phyloP scores from a whole-genome alignment of 2,329 filamentous ascomycete species.

The Sarocladium oryzae region DNA sequence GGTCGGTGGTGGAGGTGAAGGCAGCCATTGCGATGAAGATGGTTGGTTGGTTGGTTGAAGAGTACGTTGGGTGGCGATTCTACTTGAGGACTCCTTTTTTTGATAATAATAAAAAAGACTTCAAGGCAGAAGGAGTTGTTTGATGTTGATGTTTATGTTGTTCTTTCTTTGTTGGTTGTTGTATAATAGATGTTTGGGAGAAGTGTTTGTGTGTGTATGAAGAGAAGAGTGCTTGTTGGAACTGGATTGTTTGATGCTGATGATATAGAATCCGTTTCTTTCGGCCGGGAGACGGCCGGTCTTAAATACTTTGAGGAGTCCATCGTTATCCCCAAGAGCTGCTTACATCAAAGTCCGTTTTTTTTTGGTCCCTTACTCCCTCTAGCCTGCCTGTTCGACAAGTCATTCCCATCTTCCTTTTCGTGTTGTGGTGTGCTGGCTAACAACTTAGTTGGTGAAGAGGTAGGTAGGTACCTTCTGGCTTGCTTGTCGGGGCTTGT shows the following conservation, averaged over 20 bases:
- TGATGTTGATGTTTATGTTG: too few species aligned
- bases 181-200: neutral
- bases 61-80: too few species aligned
- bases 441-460: too few species aligned
- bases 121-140: neutral
- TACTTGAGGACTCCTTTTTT: too few species aligned
- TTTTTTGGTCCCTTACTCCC: too few species aligned
- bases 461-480: too few species aligned
- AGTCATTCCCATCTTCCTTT: neutral
- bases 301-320: neutral
- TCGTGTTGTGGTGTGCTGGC: neutral
- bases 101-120: too few species aligned
- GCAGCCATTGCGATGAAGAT: slow-evolving; percentile 23
- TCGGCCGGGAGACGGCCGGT: neutral
- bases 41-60: neutral
- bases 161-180: too few species aligned
- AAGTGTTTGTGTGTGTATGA: neutral
- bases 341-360: slow-evolving; percentile 1
- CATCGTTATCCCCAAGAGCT: neutral
- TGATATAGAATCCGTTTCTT: slow-evolving; percentile 1
- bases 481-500: neutral
- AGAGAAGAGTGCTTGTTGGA: neutral
- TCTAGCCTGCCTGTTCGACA: too few species aligned
- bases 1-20: slow-evolving; percentile 37
- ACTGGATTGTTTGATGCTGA: neutral